Evolutionary conservation across 345 rosid genomes (phyloP).

Genomic region (sweet orange (Citrus sinensis)): DNA sequence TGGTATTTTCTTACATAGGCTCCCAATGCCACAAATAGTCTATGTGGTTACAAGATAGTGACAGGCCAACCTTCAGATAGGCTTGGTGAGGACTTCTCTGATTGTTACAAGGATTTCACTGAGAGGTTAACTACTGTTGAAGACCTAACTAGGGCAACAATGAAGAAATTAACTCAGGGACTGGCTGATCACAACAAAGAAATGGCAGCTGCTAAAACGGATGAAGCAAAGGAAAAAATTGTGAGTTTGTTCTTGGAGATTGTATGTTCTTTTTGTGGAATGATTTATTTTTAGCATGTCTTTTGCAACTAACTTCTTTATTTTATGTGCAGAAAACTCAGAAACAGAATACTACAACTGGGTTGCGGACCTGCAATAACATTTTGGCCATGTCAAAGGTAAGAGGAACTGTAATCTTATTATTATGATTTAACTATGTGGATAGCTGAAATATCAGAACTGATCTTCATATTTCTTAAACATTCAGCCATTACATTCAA

Average conservation of each 20-base stretch:
- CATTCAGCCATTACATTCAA: constrained; percentile 81
- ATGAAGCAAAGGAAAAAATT: constrained; percentile 75
- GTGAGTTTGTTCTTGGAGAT: constrained; percentile 44
- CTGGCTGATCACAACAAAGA: constrained; percentile 93
- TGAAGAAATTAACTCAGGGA: constrained; percentile 93
- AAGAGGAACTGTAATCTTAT: constrained; percentile 4
- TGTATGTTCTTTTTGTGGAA: background rate
- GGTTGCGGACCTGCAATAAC: constrained; percentile 91
- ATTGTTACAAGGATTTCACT: constrained; percentile 71
- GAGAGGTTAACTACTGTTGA: constrained; percentile 87
- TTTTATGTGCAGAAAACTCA: constrained; percentile 66
- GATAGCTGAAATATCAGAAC: background rate
- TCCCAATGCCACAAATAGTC: constrained; percentile 94
- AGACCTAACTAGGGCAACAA: constrained; percentile 83
- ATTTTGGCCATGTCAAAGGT: constrained; percentile 98
- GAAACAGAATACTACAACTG: constrained; percentile 82
- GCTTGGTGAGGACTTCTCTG: constrained; percentile 97
- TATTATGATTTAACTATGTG: background rate
- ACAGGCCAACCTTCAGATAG: constrained; percentile 98
- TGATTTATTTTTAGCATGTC: background rate
- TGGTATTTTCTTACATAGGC: constrained; percentile 45
- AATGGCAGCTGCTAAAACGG: constrained; percentile 93
- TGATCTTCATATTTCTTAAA: constrained; percentile 13
- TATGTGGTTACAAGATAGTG: constrained; percentile 96
- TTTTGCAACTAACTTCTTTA: constrained; percentile 1